Conservation (phyloP, 441 rosid species). For the Croton laevigatus region DNA sequence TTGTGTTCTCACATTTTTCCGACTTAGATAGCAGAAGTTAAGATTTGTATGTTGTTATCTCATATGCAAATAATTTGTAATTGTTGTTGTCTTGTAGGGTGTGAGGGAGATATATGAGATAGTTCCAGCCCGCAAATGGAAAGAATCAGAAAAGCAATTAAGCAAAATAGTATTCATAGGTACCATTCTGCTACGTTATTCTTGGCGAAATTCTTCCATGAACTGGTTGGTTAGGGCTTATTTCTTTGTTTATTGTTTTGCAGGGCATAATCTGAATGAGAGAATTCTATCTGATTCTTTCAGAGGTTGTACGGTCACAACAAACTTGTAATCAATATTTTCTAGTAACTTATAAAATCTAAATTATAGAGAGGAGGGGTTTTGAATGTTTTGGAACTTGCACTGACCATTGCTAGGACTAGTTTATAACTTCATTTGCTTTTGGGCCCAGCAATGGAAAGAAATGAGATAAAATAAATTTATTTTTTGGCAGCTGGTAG, state of each 20-base stretch:
- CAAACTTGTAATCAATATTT: neutral
- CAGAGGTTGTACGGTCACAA: constrained; percentile 15
- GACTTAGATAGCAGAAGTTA: neutral
- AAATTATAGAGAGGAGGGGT: neutral
- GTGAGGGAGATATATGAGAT: constrained; percentile 95
- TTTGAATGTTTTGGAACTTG: neutral
- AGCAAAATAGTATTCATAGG: constrained; percentile 91
- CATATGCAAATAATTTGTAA: constrained; percentile 1
- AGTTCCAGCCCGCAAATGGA: constrained; percentile 81
- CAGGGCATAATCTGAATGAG: constrained; percentile 40
- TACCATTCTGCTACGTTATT: constrained; percentile 23
- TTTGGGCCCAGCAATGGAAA: no score
- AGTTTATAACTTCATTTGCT: neutral
- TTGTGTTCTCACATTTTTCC: no score
- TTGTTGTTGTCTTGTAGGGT: constrained; percentile 48
- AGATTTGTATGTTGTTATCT: neutral
- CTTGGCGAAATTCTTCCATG: neutral
- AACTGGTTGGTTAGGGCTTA: neutral
- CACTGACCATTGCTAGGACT: neutral
- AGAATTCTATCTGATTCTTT: constrained; percentile 26
- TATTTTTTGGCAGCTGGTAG: no score
- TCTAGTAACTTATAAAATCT: neutral
- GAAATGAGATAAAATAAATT: no score
- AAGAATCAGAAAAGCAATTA: constrained; percentile 44
- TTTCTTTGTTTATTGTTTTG: constrained; percentile 9